Conservation (phyloP, 345 rosid genomes). For the Anastatica hierochuntica region DNA sequence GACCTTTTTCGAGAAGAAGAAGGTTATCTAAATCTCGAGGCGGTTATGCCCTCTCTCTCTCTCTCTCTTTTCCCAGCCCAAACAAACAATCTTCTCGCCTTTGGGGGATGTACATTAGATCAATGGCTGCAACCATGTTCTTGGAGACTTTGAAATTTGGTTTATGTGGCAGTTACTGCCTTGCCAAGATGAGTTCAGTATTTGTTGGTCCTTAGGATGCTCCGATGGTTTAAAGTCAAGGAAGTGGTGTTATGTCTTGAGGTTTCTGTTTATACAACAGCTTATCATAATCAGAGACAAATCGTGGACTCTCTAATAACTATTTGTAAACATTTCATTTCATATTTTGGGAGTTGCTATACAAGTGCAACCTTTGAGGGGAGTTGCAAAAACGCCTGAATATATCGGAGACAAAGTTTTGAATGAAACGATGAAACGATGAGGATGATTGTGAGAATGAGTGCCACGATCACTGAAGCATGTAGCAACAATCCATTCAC, state of each 20-base stretch:
- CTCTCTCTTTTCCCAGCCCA: too few relatives aligned
- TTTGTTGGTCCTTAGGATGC: too few relatives aligned
- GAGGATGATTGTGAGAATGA: conserved; percentile 47
- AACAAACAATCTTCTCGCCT: too few relatives aligned
- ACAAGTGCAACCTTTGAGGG: conserved; percentile 1
- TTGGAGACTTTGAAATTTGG: not conserved
- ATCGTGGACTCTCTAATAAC: too few relatives aligned
- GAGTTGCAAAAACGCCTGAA: not conserved
- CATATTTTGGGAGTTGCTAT: not conserved
- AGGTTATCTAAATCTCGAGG: conserved; percentile 46
- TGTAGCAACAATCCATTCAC: conserved; percentile 60
- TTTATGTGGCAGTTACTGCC: too few relatives aligned
- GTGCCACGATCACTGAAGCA: conserved; percentile 45
- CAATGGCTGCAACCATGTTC: not conserved
- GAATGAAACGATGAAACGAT: conserved; percentile 49
- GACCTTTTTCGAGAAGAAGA: conserved; percentile 91
- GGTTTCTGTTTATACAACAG: too few relatives aligned
- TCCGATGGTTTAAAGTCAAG: too few relatives aligned
- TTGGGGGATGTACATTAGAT: conserved; percentile 23
- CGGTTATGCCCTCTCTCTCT: too few relatives aligned
- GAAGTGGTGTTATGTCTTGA: too few relatives aligned
- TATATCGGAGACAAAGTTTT: conserved; percentile 35
- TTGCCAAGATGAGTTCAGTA: too few relatives aligned
- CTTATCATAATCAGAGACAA: too few relatives aligned
- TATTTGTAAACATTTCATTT: too few relatives aligned